These are phyloP conservation scores for Penicillium janthinellum DNA, from an alignment of 2,329 filamentous ascomycete species.

Conservation along the genomic window DNA sequence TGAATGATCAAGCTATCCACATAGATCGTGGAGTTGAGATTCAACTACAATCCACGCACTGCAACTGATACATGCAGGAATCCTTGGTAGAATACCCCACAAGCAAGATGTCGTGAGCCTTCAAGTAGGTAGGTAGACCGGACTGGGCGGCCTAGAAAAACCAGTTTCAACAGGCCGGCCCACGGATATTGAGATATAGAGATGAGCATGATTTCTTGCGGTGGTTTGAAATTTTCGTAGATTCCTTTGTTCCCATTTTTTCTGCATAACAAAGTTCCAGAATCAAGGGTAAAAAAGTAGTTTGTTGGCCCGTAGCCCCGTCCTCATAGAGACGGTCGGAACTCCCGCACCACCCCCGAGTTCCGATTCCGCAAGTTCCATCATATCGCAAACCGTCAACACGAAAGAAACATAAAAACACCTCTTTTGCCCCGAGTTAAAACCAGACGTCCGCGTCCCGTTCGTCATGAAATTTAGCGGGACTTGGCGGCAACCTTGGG, in stretches of 20 bases:
- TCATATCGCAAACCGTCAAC: conserved; percentile 31
- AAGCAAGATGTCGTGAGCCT: background rate
- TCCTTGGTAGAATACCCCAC: background rate
- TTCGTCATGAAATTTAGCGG: conserved; percentile 63
- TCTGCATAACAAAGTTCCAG: conserved; percentile 30
- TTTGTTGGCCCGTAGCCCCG: conserved; percentile 23
- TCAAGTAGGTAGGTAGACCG: background rate
- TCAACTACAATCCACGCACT: background rate
- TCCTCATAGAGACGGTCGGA: conserved; percentile 25
- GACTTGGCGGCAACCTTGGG: conserved; percentile 82
- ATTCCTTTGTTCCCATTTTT: conserved; percentile 32
- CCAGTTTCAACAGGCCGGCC: background rate
- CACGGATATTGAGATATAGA: background rate
- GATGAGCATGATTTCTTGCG: conserved; percentile 19
- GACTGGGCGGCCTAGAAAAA: background rate
- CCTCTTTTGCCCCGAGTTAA: conserved; percentile 29
- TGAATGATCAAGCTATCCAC: background rate
- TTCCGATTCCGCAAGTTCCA: conserved; percentile 28
- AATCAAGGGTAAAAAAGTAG: conserved; percentile 23
- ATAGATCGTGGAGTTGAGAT: background rate
- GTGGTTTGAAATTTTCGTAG: conserved; percentile 25
- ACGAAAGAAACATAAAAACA: conserved; percentile 23
- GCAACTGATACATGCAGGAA: background rate
- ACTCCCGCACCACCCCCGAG: conserved; percentile 29
- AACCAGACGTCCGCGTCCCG: conserved; percentile 23